Base-by-base conservation (phyloP, 73 alveolate species). In the Paramecium bursaria region DNA sequence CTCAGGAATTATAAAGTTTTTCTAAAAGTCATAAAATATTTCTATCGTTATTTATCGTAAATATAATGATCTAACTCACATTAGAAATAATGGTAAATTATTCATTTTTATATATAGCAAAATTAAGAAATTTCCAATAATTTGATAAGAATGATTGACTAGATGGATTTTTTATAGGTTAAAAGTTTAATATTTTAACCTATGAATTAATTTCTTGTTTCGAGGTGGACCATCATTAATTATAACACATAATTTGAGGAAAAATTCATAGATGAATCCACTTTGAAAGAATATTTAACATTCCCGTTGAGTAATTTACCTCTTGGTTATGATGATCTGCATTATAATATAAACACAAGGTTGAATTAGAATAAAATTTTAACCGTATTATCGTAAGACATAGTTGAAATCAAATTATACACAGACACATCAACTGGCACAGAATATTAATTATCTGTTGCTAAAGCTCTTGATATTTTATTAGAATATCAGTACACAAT, bases 131-230 rank as follows among this genome's bases (percentile, higher is more conserved):
- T n/a, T n/a, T n/a, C 27, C 27, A 25, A 51, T 33, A 44, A 51
- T 7, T 51, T 51, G 15, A 25, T 51, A 21, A 51, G 74, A 25
- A 25, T 51, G 27, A 51, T 51, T 2, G 74, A 44, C 10, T 48
- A 57, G 26, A 57, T 57, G 17, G 39, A 57, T 57, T 29, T 57
- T 4, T 21, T 57, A 2, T 33, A 57, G 31, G 31, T 57, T 57
- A 57, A 57, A 21, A 57, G 31, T 57, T 57, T 57, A 29, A 25
- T 57, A 29, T 57, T 26, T 29, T 57, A 57, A 57, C 76, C 76
- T 0, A 29, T 57, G 31, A 50, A 57, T 26, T 29, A 7, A 30
- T 57, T 57, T 57, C 39, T 57, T 27, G 76, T 44, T 13, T 29
- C 76, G 9, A 57, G 76, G 14, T 57, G 76, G 76, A 57, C 29